These are phyloP conservation scores for Cordyceps fumosorosea DNA, from an alignment of 2,329 filamentous ascomycete genomes.

Conservation along the genomic window DNA sequence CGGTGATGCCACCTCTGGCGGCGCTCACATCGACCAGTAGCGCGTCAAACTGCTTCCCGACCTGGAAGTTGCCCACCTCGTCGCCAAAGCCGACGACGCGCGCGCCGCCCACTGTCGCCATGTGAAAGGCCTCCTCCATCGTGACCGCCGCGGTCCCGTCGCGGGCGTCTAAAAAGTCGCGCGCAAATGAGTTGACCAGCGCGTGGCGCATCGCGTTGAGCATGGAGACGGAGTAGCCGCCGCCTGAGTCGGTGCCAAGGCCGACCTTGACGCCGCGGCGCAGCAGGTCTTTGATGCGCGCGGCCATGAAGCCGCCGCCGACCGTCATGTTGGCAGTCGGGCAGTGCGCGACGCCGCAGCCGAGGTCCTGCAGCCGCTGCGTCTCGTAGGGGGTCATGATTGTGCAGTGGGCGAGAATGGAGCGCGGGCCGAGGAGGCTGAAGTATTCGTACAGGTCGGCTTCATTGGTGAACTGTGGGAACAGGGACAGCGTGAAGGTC, in stretches of 20 bases:
- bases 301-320: conserved; percentile 56
- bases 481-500: conserved; percentile 45
- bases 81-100: conserved; percentile 48
- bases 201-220: conserved; percentile 52
- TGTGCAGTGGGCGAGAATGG: conserved; percentile 62
- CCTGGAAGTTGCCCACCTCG: conserved; percentile 48
- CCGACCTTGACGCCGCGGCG: conserved; percentile 56
- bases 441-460: conserved; percentile 53
- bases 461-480: conserved; percentile 50
- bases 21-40: conserved; percentile 38
- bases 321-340: conserved; percentile 59
- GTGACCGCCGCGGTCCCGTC: conserved; percentile 36
- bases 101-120: conserved; percentile 57
- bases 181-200: conserved; percentile 46
- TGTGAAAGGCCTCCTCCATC: conserved; percentile 48
- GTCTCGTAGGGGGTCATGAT: conserved; percentile 53
- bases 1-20: conserved; percentile 36
- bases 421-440: conserved; percentile 45
- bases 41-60: conserved; percentile 58
- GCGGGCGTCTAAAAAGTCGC: conserved; percentile 34
- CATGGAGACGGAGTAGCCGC: conserved; percentile 55
- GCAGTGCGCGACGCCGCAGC: conserved; percentile 58
- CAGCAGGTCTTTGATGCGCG: conserved; percentile 52
- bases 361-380: conserved; percentile 34
- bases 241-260: conserved; percentile 58